Base-by-base conservation (phyloP, 2,329 filamentous ascomycete genomes). In the Rhytidhysteron rufulum region DNA sequence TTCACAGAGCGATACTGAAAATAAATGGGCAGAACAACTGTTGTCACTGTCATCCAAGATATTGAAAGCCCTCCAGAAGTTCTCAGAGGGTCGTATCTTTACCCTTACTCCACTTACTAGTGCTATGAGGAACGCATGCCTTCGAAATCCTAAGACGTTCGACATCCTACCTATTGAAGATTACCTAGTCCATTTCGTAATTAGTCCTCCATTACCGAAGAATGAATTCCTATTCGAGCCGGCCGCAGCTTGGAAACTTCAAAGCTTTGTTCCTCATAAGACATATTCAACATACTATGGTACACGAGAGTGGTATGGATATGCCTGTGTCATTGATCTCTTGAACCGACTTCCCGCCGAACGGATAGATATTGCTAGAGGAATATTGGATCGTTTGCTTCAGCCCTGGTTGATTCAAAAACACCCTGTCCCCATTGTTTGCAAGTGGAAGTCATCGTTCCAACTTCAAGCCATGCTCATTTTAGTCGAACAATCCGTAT, bases 391-490 rank as follows among this genome's bases (percentile, higher is more conserved):
- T n/a, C 45, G 47, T 4, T 41, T 73, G 1, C 40, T 72, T 4
- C 47, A 69, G 20, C 68, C 64, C 8, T 75, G 72, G 71, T 50
- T 53, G 16, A 49, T 51, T 10, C 72, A 75, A 43, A 68, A 65
- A 44, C 47, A 57, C 9, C 67, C 70, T 3, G 54, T 68, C 8
- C 67, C 67, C 4, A 66, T 69, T 25, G 67, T 73, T 29, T 68
- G 60, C 43, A 65, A 67, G 34, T 75, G 70, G 70, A 75, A 75
- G 47, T 62, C 65, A n/a, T 63, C 66, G 0, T 45, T 71, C n/a
- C 72, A 75, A 41, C 53, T 74, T 8, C 71, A 75, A 40, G 57
- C 65, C 15, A 63, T 74, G 54, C 50, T 75, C 1, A 40, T 74
- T 0, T 61, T 73, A 13, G 52, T 53, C 6, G 67, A 73, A 39